Conservation (phyloP, 345 rosid genomes). For the Eucalyptus regnans region DNA sequence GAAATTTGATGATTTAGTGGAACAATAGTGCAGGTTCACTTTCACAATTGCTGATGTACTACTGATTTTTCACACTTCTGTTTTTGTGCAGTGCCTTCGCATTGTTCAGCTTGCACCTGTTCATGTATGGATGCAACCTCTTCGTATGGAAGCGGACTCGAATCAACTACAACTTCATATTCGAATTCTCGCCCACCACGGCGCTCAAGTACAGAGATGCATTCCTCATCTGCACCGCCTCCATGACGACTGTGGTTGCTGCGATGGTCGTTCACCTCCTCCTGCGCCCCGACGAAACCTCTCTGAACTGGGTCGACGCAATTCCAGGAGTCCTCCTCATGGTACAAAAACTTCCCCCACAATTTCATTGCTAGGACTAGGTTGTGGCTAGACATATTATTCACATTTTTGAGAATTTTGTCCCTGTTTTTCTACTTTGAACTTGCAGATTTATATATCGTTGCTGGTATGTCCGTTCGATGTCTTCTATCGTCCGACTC, state of each 20-base stretch:
- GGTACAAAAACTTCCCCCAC: slow-evolving; percentile 11
- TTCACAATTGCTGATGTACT: not conserved
- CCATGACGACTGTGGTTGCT: slow-evolving; percentile 77
- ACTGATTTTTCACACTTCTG: not conserved
- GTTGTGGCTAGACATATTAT: not conserved
- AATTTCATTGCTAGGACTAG: not conserved
- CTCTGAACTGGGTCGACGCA: slow-evolving; percentile 46
- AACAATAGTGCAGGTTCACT: not conserved
- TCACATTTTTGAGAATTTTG: not conserved
- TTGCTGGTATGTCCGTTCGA: slow-evolving; percentile 69
- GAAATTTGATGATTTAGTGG: not conserved
- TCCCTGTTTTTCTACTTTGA: not conserved
- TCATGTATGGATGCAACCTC: slow-evolving; percentile 87
- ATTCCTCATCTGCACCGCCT: slow-evolving; percentile 78
- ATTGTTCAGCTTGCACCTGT: slow-evolving; percentile 84
- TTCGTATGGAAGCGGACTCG: slow-evolving; percentile 77
- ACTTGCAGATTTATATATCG: slow-evolving; percentile 41
- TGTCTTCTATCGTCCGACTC: slow-evolving; percentile 71
- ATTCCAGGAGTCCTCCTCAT: slow-evolving; percentile 82
- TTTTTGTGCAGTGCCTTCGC: slow-evolving; percentile 61
- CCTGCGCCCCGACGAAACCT: slow-evolving; percentile 45
- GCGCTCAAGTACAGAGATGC: slow-evolving; percentile 84
- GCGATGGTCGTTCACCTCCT: slow-evolving; percentile 85
- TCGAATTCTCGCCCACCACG: slow-evolving; percentile 64
- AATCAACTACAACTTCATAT: slow-evolving; percentile 80